phyloP scores from a whole-genome alignment of 176 grass and related monocot species.

The Ensete ventricosum region DNA sequence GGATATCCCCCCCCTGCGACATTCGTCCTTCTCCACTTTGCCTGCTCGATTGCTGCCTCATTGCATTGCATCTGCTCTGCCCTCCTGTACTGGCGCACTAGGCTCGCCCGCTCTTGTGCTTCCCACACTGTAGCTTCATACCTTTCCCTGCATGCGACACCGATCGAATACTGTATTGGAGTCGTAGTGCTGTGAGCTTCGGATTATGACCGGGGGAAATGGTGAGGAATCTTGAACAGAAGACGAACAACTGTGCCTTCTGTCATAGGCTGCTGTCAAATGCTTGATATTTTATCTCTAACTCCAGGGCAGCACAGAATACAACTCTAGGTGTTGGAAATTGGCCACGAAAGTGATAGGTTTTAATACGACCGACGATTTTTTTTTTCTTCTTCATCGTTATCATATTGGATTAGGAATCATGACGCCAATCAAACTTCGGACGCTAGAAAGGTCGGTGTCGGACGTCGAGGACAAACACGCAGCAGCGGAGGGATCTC shows the following conservation, averaged over 20 bases:
- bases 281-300: too few species aligned
- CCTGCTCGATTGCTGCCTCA: not conserved
- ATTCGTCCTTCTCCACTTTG: conserved; percentile 7
- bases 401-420: too few species aligned
- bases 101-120: not conserved
- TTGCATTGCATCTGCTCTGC: not conserved
- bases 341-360: too few species aligned
- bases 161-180: not conserved
- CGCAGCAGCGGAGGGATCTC: too few species aligned
- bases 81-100: conserved; percentile 4
- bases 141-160: not conserved
- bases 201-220: not conserved
- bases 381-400: too few species aligned
- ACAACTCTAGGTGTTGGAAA: too few species aligned
- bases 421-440: too few species aligned
- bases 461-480: too few species aligned
- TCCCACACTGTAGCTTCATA: not conserved
- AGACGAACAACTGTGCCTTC: not conserved
- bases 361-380: too few species aligned
- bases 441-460: too few species aligned
- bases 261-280: too few species aligned
- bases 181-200: not conserved
- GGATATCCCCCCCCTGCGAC: not conserved
- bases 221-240: not conserved
- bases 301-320: too few species aligned